Evolutionary conservation across 495 filamentous ascomycete genomes (phyloP), one percentile per base, ranked within the genome.

Genomic region (Haplographium delicatum): DNA sequence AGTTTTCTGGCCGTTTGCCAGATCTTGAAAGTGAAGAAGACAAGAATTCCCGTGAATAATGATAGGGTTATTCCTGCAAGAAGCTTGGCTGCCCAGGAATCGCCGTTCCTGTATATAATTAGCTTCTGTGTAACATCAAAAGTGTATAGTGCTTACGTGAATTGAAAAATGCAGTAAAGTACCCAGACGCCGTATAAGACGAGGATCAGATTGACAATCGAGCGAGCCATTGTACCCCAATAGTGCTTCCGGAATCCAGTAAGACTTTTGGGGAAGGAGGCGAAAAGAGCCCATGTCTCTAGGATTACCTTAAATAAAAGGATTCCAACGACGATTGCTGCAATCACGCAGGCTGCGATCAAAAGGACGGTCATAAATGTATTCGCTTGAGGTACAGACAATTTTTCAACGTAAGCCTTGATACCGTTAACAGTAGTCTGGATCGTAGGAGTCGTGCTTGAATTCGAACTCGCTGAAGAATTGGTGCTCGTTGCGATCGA

Each of bases 281-380:
- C 91, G 60, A 89, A 94, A 11, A 97, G 71, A 7, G 89, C 86
- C 93, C 93, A 98, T 18, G 80, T 65, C 68, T 98, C 93, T 19
- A 98, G 76, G 28, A 95, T 84, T 37, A 96, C 83, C 68, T 98
- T 98, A 61, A 97, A 73, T 2, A 96, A 71, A 25, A 98, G 72
- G 45, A 98, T 91, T 31, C 85, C 83, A 18, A 96, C 89, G 23
- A 83, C 82, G 53, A 98, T 88, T 7, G 82, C 80, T 4, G 81
- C 93, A 45, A 97, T 75, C 23, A 95, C 77, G 54, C 95, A 91
- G 51, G 87, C 86, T 49, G 93, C 94, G 43, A 97, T 76, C 42
- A 96, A 68, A 1, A 97, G 72, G 5, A 96, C 81, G 1, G 93
- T 96, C 91, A 98, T 95, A 68, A 98, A 98, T 6, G 88, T 90